phyloP scores from a whole-genome alignment of 805 yeast genomes.

The Wickerhamomyces hampshirensis region DNA sequence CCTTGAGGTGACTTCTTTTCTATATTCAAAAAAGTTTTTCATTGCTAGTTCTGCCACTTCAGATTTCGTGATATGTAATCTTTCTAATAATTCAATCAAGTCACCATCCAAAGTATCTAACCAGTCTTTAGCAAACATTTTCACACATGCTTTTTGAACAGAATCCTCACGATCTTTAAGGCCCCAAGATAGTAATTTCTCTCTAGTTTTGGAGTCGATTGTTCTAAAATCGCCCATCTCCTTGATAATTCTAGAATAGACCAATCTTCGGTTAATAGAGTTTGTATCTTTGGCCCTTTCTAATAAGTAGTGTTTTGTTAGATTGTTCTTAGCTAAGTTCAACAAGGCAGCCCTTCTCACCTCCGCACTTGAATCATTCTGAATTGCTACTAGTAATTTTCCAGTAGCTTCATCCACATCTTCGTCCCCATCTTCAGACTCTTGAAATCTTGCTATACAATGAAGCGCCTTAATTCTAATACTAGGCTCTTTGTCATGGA shows the following conservation, averaged over 20 bases:
- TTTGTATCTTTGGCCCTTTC: conserved; percentile 83
- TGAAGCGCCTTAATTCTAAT: conserved; percentile 84
- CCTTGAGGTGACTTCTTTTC: conserved; percentile 58
- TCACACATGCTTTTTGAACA: conserved; percentile 68
- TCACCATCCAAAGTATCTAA: conserved; percentile 62
- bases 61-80: conserved; percentile 65
- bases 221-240: conserved; percentile 60
- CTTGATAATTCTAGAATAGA: conserved; percentile 64
- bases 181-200: conserved; percentile 75
- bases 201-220: conserved; percentile 53
- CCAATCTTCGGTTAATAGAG: conserved; percentile 62
- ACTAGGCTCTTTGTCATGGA: conserved; percentile 69
- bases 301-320: conserved; percentile 53
- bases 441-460: conserved; percentile 75
- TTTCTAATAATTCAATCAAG: conserved; percentile 63
- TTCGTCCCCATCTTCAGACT: conserved; percentile 26
- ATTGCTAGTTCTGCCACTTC: conserved; percentile 65
- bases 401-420: conserved; percentile 41
- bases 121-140: conserved; percentile 73
- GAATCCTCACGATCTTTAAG: conserved; percentile 75
- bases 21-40: conserved; percentile 51
- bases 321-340: conserved; percentile 53
- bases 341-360: conserved; percentile 81
- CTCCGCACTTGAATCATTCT: conserved; percentile 80
- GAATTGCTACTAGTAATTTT: conserved; percentile 46